Evolutionary conservation across 2,329 filamentous ascomycete species (phyloP).

Genomic region (Exophiala alcalophila): DNA sequence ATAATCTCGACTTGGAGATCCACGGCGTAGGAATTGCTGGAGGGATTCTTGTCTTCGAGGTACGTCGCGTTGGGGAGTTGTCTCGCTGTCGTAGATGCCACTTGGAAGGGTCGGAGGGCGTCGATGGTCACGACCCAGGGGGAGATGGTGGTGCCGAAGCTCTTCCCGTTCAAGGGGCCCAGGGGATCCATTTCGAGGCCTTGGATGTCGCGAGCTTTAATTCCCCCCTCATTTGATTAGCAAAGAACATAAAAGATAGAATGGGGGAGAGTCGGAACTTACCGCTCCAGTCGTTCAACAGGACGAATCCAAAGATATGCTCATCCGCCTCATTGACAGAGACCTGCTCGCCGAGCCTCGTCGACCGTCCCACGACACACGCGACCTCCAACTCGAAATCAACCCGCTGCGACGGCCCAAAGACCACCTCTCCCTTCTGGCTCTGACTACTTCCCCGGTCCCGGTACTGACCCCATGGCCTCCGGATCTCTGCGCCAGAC

Average conservation of each 20-base stretch:
- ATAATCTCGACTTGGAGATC: too few relatives aligned
- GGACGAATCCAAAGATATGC: constrained; percentile 71
- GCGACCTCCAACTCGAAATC: constrained; percentile 82
- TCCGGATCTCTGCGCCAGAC: constrained; percentile 1
- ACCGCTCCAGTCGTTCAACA: constrained; percentile 81
- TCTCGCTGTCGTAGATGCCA: too few relatives aligned
- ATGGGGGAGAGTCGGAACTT: too few relatives aligned
- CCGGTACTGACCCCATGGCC: constrained; percentile 7
- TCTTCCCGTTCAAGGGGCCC: constrained; percentile 61
- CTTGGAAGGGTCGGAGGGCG: constrained; percentile 44
- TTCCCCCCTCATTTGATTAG: too few relatives aligned
- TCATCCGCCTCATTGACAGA: constrained; percentile 63
- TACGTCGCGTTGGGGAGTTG: too few relatives aligned
- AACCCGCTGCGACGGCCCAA: constrained; percentile 57
- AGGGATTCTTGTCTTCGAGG: too few relatives aligned
- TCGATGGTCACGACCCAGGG: constrained; percentile 62
- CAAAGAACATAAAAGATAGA: too few relatives aligned
- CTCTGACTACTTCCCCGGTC: too few relatives aligned
- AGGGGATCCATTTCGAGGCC: constrained; percentile 33
- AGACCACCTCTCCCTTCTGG: neutral
- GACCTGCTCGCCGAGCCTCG: constrained; percentile 62
- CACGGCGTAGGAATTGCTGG: too few relatives aligned
- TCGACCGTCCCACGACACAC: constrained; percentile 65
- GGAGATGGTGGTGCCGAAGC: constrained; percentile 58
- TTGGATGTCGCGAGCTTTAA: constrained; percentile 36